Evolutionary conservation across 2,329 filamentous ascomycete species (phyloP), one percentile per base, ranked within the genome.

Genomic region (Epichloe amarillans): DNA sequence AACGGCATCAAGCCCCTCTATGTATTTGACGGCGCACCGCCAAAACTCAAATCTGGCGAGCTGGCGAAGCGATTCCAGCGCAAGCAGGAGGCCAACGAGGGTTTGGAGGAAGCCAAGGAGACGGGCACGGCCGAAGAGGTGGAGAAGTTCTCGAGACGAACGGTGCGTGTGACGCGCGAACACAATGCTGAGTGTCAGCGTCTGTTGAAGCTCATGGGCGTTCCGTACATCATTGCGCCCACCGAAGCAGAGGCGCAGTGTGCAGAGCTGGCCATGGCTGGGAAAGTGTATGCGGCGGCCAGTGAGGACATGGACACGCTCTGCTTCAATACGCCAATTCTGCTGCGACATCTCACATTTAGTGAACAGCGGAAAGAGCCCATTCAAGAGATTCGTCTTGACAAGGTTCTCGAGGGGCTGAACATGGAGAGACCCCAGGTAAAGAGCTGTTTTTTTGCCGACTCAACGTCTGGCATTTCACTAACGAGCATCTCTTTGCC

Each of bases 271-370:
- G 93, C 93, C 1, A 77, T 85, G 54, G 90, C 87, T 5, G 91
- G 89, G 38, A 97, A 97, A 70, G 93, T 98, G 48, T 98, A 94
- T 65, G 93, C 90, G 3, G 93, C 93, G 19, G 93, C 93, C 3
- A 95, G 87, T 56, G 93, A 98, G 70, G 93, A 98, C 69, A 98
- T 98, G 93, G 93, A 98, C 64, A 98, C 93, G 0, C 73, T 98
- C 50, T 97, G 91, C 62, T 98, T 98, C 68, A 83, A 96, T 61
- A 78, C 90, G 48, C 93, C 93, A 0, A 90, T 98, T 53, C 72
- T 98, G 45, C 72, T 98, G 56, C 80, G 93, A 47, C 90, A 98
- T 69, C 77, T 98, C 56, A 98, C 93, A 2, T 97, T 96, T 67
- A 94, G 88, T 64, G 93, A 98, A 73, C 89, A 95, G 72, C 80